These are phyloP conservation scores for Corynascus novoguineensis DNA, from an alignment of 495 filamentous ascomycete genomes.

Conservation along the genomic window DNA sequence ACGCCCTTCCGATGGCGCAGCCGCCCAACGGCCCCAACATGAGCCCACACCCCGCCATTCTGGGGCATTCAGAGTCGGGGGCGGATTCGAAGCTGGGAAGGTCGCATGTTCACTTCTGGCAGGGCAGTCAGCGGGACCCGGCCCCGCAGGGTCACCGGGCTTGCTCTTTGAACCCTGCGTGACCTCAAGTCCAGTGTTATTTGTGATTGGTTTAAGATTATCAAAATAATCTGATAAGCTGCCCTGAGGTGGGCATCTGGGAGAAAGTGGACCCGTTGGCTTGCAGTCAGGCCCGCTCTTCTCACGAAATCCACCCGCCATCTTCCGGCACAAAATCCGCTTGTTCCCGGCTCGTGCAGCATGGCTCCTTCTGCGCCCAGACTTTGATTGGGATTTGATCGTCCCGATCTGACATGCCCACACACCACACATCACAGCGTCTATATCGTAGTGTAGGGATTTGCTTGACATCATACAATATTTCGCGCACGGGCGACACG, in stretches of 20 bases:
- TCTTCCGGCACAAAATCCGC: background rate
- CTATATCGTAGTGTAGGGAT: too few species aligned
- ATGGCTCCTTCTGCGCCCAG: background rate
- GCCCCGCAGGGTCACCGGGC: slow-evolving; percentile 3
- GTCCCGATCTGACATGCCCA: background rate
- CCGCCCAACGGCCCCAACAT: slow-evolving; percentile 1
- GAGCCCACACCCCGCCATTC: background rate
- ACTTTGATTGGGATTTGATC: background rate
- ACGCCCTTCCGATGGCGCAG: too few species aligned
- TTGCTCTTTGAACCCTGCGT: background rate
- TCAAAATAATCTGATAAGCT: slow-evolving; percentile 31
- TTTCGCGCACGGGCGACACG: too few species aligned
- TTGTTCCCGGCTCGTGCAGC: background rate
- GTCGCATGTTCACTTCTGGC: too few species aligned
- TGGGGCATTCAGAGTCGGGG: slow-evolving; percentile 1
- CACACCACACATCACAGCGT: background rate
- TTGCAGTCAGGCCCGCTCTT: background rate
- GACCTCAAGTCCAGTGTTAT: background rate
- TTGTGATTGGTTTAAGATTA: slow-evolving; percentile 30
- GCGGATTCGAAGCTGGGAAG: too few species aligned
- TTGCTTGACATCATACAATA: too few species aligned
- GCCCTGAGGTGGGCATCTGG: background rate
- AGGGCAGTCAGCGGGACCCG: background rate
- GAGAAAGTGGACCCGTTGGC: background rate
- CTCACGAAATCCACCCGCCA: background rate